Conservation (phyloP, 768 basidiomycete species). For the Mycena leptocephala region DNA sequence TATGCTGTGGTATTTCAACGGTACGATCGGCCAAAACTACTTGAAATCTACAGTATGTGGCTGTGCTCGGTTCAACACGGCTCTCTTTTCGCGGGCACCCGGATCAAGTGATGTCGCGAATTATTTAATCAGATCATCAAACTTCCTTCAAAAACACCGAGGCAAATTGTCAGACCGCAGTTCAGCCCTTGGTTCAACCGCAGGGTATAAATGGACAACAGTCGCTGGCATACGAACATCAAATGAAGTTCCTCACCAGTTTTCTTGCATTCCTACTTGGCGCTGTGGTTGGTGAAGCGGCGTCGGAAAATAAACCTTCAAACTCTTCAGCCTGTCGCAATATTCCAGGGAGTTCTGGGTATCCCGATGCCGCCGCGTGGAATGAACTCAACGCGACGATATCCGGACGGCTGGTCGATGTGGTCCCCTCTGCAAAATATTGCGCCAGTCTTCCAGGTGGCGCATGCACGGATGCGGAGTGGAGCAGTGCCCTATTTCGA, state of each 20-base stretch:
- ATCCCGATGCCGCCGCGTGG: slow-evolving; percentile 21
- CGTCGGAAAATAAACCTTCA: not conserved
- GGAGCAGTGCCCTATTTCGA: slow-evolving; percentile 31
- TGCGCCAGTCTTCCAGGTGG: slow-evolving; percentile 23
- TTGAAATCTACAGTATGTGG: too few relatives aligned
- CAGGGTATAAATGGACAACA: not conserved
- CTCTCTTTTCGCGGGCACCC: too few relatives aligned
- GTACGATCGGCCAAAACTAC: too few relatives aligned
- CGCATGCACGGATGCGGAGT: slow-evolving; percentile 33
- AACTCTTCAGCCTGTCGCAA: slow-evolving; percentile 17
- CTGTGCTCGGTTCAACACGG: too few relatives aligned
- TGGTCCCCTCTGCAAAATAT: slow-evolving; percentile 29
- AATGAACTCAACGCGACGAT: slow-evolving; percentile 19
- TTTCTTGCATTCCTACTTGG: not conserved
- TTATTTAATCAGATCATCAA: too few relatives aligned
- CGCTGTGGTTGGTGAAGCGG: not conserved
- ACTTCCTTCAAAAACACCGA: too few relatives aligned
- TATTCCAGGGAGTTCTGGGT: slow-evolving; percentile 26
- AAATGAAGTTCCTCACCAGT: not conserved
- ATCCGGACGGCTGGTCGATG: slow-evolving; percentile 28
- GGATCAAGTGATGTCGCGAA: too few relatives aligned
- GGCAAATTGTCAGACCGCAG: too few relatives aligned
- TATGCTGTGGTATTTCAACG: too few relatives aligned
- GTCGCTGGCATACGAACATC: not conserved
- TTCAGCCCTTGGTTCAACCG: too few relatives aligned